A percentile compares a stretch with the other conserved stretches of the same genome.
These are phyloP conservation scores for Aquilaria sinensis DNA, from an alignment of 345 rosid genomes.

Conservation along the genomic window DNA sequence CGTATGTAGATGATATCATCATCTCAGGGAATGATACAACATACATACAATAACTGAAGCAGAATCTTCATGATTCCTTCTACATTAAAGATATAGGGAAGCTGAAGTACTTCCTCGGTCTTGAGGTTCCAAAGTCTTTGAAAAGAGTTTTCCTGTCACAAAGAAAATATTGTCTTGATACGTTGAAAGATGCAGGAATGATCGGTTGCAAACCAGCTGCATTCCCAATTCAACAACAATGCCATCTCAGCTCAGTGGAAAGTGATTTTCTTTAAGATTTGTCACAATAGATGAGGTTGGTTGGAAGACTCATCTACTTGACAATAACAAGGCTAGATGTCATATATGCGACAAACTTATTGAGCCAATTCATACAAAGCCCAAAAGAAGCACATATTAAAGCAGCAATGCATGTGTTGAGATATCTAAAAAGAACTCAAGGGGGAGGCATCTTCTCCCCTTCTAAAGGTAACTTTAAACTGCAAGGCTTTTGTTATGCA, in stretches of 20 bases:
- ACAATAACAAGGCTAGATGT: constrained; percentile 13
- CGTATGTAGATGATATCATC: constrained; percentile 11
- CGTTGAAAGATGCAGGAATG: background rate
- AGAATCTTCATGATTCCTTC: background rate
- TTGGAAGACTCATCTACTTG: constrained; percentile 7
- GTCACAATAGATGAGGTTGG: background rate
- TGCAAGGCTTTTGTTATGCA: background rate
- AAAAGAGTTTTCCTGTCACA: background rate
- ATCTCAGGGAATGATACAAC: background rate
- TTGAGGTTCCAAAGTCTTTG: background rate
- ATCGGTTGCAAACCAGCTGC: background rate
- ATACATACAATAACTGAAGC: background rate
- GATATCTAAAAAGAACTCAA: background rate
- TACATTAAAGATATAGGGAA: constrained; percentile 5
- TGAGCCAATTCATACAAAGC: constrained; percentile 3
- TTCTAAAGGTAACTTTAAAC: background rate
- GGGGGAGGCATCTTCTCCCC: background rate
- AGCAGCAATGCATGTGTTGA: background rate
- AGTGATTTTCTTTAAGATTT: background rate
- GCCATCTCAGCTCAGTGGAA: background rate
- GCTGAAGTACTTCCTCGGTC: constrained; percentile 8
- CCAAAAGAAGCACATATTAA: background rate
- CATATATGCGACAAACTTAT: background rate
- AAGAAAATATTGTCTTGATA: constrained; percentile 4
- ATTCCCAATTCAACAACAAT: background rate